A percentile compares a stretch with the other conserved stretches of the same genome.
phyloP scores from a whole-genome alignment of 768 basidiomycete genomes.

The Lactifluus subvellereus region DNA sequence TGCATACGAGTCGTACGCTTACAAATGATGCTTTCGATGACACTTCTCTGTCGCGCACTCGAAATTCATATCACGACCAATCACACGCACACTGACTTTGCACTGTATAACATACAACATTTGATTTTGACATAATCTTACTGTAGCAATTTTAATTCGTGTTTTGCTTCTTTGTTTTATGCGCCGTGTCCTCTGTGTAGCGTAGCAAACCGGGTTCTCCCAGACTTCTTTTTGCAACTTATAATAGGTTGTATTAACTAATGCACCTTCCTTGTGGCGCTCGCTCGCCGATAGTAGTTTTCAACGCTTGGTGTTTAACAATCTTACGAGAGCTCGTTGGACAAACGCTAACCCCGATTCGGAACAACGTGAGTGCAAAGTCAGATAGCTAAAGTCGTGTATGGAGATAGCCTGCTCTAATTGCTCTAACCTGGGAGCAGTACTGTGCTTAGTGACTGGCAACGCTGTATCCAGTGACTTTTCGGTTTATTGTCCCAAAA shows the following conservation, averaged over 20 bases:
- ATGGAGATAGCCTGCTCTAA: too few relatives aligned
- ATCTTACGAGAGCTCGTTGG: too few relatives aligned
- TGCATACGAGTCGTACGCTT: conserved; percentile 2
- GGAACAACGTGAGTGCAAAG: too few relatives aligned
- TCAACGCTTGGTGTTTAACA: too few relatives aligned
- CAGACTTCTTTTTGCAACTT: conserved; percentile 2
- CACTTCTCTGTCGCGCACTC: conserved; percentile 5
- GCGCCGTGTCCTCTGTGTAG: conserved; percentile 21
- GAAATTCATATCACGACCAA: conserved; percentile 19
- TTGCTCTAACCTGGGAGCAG: too few relatives aligned
- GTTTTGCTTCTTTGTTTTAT: background rate
- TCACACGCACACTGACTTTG: conserved; percentile 16
- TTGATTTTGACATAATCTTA: conserved; percentile 26
- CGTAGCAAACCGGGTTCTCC: conserved; percentile 16
- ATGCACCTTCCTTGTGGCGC: conserved; percentile 14
- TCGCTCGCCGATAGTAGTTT: too few relatives aligned
- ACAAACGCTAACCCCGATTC: too few relatives aligned
- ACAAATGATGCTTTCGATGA: conserved; percentile 6
- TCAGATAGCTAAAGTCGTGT: too few relatives aligned
- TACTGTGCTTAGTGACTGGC: too few relatives aligned
- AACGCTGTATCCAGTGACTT: too few relatives aligned
- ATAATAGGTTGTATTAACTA: conserved; percentile 15
- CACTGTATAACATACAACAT: conserved; percentile 25
- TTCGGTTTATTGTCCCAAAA: too few relatives aligned
- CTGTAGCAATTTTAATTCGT: conserved; percentile 22